phyloP scores from a whole-genome alignment of 176 grass and related monocot genomes.

The Oryza glaberrima region DNA sequence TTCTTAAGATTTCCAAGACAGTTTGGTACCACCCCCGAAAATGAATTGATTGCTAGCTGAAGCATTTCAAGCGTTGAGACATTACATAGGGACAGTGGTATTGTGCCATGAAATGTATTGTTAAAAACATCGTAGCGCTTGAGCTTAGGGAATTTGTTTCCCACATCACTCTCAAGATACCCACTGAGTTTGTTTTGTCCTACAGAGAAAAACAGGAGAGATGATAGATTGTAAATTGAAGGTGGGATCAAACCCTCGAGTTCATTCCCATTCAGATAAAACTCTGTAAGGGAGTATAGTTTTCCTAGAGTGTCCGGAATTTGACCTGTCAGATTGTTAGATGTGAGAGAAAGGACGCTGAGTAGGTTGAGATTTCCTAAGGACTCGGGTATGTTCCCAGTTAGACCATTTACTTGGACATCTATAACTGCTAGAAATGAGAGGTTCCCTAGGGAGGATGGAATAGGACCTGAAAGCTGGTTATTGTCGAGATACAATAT shows the following conservation, averaged over 20 bases:
- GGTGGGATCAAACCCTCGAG: conserved; percentile 14
- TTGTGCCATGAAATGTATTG: conserved; percentile 6
- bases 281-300: neutral
- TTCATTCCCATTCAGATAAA: neutral
- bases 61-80: neutral
- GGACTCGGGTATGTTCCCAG: conserved; percentile 17
- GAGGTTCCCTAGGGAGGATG: conserved; percentile 16
- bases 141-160: neutral
- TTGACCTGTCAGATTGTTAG: neutral
- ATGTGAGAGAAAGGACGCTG: neutral
- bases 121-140: rapidly evolving
- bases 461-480: neutral
- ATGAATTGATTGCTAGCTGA: neutral
- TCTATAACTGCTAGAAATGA: neutral
- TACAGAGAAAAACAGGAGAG: neutral
- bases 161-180: neutral
- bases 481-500: neutral
- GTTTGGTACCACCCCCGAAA: neutral
- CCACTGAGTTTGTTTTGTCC: conserved; percentile 9
- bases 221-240: neutral
- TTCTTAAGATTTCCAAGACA: conserved; percentile 18
- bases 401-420: neutral
- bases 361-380: conserved; percentile 25
- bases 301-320: conserved; percentile 23
- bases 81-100: conserved; percentile 20